Conservation (phyloP, 176 grass and related monocot species). For the Musa troglodytarum region DNA sequence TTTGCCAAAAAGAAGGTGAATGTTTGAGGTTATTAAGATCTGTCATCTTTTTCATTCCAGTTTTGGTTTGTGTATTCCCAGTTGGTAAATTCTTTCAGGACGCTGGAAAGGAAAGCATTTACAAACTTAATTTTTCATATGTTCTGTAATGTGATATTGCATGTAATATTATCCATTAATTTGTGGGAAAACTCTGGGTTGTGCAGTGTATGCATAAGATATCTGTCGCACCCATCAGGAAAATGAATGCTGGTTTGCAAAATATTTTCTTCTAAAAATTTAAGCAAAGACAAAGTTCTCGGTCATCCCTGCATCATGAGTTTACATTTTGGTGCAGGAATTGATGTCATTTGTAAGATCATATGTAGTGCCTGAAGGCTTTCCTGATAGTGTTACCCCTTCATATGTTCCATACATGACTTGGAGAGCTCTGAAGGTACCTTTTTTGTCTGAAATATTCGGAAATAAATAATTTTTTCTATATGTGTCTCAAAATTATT, state of each 20-base stretch:
- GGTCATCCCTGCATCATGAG: background rate
- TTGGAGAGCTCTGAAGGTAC: constrained; percentile 97
- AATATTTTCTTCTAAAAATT: background rate
- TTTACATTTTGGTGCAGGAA: constrained; percentile 51
- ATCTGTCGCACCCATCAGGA: background rate
- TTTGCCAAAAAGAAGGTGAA: too few species aligned
- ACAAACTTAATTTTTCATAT: too few species aligned
- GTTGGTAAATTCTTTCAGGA: too few species aligned
- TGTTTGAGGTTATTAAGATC: too few species aligned
- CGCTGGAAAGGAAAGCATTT: too few species aligned
- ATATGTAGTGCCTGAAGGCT: constrained; percentile 96
- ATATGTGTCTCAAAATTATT: background rate
- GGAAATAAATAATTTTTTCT: background rate
- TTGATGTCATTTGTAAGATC: constrained; percentile 88
- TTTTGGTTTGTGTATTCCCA: too few species aligned
- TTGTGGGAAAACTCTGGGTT: background rate
- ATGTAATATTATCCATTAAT: background rate
- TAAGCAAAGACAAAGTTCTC: background rate
- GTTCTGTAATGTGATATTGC: too few species aligned
- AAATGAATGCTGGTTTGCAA: background rate
- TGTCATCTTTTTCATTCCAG: too few species aligned
- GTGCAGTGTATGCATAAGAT: background rate
- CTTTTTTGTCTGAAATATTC: background rate
- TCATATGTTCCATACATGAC: constrained; percentile 98
- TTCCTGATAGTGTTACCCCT: constrained; percentile 91